Percentiles rank a stretch among this genome's conserved stretches.
Conservation (phyloP, 2,329 filamentous ascomycete genomes). For the Hymenoscyphus infarciens region DNA sequence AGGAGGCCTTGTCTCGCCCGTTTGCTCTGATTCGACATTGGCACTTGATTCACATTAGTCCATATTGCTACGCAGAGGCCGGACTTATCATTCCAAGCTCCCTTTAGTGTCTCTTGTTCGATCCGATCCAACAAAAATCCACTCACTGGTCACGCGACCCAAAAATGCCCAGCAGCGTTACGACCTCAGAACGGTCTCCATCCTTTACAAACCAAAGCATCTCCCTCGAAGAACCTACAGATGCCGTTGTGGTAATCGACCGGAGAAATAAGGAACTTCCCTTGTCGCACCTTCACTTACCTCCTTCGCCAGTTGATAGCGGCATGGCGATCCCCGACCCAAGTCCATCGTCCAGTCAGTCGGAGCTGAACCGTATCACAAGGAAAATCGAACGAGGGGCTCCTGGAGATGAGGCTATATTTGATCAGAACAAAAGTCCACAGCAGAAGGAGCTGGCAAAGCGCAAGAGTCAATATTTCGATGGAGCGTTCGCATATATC, state of each 20-base stretch:
- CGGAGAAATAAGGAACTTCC: conserved; percentile 13
- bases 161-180: conserved; percentile 6
- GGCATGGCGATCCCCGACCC: conserved; percentile 20
- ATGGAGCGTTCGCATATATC: conserved; percentile 34
- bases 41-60: not conserved
- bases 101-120: not conserved
- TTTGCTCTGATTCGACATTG: not conserved
- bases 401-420: conserved; percentile 30
- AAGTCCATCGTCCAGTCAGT: conserved; percentile 18
- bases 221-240: not conserved
- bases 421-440: conserved; percentile 29
- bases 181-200: not conserved
- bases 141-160: not conserved
- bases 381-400: conserved; percentile 31
- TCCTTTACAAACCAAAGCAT: conserved; percentile 1
- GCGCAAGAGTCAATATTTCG: conserved; percentile 35
- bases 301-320: conserved; percentile 31
- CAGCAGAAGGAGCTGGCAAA: conserved; percentile 30
- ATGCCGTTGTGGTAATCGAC: conserved; percentile 3
- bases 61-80: no score
- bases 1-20: not conserved
- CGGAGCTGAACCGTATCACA: conserved; percentile 24
- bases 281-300: conserved; percentile 21
- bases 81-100: not conserved
- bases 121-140: not conserved